Evolutionary conservation across 2,329 filamentous ascomycete species (phyloP), one percentile per base, ranked within the genome.

Genomic region (Nemania sp.): DNA sequence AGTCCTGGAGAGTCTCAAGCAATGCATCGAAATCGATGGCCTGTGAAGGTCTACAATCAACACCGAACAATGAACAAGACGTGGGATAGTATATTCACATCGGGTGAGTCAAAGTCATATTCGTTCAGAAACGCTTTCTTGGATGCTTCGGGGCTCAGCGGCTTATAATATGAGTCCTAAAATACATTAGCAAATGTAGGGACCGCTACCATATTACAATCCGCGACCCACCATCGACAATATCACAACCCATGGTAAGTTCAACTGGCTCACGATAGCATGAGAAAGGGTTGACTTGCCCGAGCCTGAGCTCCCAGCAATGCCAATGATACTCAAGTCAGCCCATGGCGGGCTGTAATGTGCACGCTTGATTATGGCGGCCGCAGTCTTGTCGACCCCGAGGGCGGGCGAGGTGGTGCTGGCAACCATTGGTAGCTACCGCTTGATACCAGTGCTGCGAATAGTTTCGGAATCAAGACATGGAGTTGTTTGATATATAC

Each of bases 151-250:
- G 87, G 82, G 17, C 86, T 90, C 68, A 99, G 79, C 17, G 89
- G 90, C 78, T 97, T 98, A 79, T 99, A 99, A 77, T 97, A 99
- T 12, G 94, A 97, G 77, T 99, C 95, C 92, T 96, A 66, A 2
- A 45, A 54, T 52, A 56, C 40, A 66, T 69, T 32, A 73, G 70
- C 46, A 46, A 6, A 47, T n/a, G 17, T 37, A 59, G 39, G 39
- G 18, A 45, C 32, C 12, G 37, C 54, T n/a, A 57, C 43, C 54
- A 63, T 55, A 57, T 60, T 63, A 49, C 50, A 63, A 62, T 62
- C 54, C 60, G 49, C 58, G 59, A 72, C 79, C 72, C 83, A 94
- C 92, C 89, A 99, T 98, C 43, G 93, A 96, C 69, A 99, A 78
- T 76, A 99, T 97, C 51, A 97, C 93, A 63, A 99, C 95, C 94